These are phyloP conservation scores for Phytophthora sansomeana DNA, from an alignment of 352 stramenopile species.

Conservation along the genomic window DNA sequence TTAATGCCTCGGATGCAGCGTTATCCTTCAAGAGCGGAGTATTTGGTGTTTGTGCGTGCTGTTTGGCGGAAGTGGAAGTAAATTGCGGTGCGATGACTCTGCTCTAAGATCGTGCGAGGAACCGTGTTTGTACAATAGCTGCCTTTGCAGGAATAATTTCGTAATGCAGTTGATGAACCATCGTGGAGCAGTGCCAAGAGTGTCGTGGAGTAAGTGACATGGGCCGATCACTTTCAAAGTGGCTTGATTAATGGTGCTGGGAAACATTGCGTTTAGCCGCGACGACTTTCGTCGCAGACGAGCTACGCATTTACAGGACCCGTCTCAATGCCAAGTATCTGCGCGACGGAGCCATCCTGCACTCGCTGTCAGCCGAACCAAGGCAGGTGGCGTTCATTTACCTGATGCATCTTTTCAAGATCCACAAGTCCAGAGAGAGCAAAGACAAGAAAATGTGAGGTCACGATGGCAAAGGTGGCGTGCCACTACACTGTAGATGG, in stretches of 20 bases:
- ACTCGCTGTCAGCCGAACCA: too few relatives aligned
- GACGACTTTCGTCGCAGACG: too few relatives aligned
- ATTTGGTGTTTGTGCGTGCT: slow-evolving; percentile 10
- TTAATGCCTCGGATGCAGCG: slow-evolving; percentile 33
- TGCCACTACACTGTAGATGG: too few relatives aligned
- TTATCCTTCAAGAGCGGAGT: slow-evolving; percentile 2
- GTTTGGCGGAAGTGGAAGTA: slow-evolving; percentile 3
- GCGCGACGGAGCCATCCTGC: too few relatives aligned
- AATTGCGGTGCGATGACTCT: too few relatives aligned
- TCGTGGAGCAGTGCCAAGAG: not conserved
- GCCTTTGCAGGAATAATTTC: slow-evolving; percentile 9
- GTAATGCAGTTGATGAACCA: slow-evolving; percentile 19
- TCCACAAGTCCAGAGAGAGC: not conserved
- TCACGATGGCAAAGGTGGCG: too few relatives aligned
- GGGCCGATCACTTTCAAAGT: not conserved
- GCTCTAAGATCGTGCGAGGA: not conserved
- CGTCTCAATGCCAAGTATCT: too few relatives aligned
- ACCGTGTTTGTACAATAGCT: slow-evolving; percentile 23
- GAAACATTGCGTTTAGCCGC: too few relatives aligned
- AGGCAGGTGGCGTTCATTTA: too few relatives aligned
- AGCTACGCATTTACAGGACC: too few relatives aligned
- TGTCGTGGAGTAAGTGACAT: too few relatives aligned
- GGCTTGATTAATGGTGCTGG: not conserved
- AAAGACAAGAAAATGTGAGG: too few relatives aligned
- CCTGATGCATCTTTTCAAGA: not conserved